Conservation (phyloP, 2,329 filamentous ascomycete genomes). For the Chaetomiaceae sp. region DNA sequence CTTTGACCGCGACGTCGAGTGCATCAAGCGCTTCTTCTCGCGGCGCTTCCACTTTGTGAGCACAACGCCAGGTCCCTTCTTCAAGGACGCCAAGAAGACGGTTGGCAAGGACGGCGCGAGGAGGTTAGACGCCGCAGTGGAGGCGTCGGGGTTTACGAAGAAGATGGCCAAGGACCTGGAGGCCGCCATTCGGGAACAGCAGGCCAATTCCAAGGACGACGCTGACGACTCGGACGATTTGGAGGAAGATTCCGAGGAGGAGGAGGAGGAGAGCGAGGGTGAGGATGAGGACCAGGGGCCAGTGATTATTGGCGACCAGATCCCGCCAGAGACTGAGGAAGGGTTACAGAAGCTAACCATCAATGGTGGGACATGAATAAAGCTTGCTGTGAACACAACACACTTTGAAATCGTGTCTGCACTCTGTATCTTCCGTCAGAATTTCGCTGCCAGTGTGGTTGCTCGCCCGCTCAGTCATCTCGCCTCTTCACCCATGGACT, state of each 20-base stretch:
- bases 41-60: slow-evolving; percentile 83
- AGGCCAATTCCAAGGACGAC: slow-evolving; percentile 38
- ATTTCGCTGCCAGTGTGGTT: background rate
- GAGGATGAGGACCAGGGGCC: slow-evolving; percentile 12
- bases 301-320: slow-evolving; percentile 14
- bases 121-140: slow-evolving; percentile 80
- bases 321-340: slow-evolving; percentile 8
- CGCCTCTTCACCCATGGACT: background rate
- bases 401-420: too few species aligned
- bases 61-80: slow-evolving; percentile 78
- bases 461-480: background rate
- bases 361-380: slow-evolving; percentile 19
- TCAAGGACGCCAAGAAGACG: slow-evolving; percentile 74
- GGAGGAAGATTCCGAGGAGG: slow-evolving; percentile 30
- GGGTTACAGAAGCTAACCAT: slow-evolving; percentile 22
- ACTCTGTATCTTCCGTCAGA: background rate
- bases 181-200: slow-evolving; percentile 78
- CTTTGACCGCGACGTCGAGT: slow-evolving; percentile 92
- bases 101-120: slow-evolving; percentile 60
- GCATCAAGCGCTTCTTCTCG: slow-evolving; percentile 91
- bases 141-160: slow-evolving; percentile 91
- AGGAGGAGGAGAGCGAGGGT: slow-evolving; percentile 15
- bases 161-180: slow-evolving; percentile 96
- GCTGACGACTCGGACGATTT: slow-evolving; percentile 34
- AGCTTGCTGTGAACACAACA: background rate